Evolutionary conservation across 768 basidiomycete species (phyloP).

Genomic region (Lactarius sanguifluus): DNA sequence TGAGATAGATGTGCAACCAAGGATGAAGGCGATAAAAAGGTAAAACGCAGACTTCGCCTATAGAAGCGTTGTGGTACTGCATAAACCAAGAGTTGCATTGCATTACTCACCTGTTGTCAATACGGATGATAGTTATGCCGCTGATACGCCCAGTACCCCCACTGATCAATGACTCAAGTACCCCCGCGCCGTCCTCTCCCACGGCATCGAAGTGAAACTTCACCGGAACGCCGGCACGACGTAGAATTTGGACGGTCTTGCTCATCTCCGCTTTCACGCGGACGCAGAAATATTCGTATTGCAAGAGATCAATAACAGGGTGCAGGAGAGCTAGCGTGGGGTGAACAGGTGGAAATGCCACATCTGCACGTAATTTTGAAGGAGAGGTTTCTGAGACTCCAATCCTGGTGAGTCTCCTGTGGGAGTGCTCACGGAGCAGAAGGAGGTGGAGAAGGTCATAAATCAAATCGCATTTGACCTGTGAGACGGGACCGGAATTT

Average conservation of each 20-base stretch:
- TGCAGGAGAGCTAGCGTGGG: slow-evolving; percentile 57
- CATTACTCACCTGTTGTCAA: slow-evolving; percentile 58
- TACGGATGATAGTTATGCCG: slow-evolving; percentile 71
- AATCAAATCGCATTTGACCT: slow-evolving; percentile 61
- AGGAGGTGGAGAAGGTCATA: slow-evolving; percentile 63
- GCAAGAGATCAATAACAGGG: slow-evolving; percentile 74
- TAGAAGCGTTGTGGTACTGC: background rate
- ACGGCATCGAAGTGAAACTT: slow-evolving; percentile 60
- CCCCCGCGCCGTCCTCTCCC: slow-evolving; percentile 62
- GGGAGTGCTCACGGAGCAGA: slow-evolving; percentile 58
- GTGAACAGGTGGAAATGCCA: slow-evolving; percentile 25
- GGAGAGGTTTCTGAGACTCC: slow-evolving; percentile 32
- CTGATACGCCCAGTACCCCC: slow-evolving; percentile 48
- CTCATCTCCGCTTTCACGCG: slow-evolving; percentile 59
- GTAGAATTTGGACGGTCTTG: slow-evolving; percentile 50
- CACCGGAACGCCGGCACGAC: slow-evolving; percentile 53
- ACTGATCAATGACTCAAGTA: slow-evolving; percentile 52
- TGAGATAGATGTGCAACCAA: slow-evolving; percentile 79
- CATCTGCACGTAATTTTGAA: slow-evolving; percentile 16
- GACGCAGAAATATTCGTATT: slow-evolving; percentile 74
- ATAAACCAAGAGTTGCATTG: background rate
- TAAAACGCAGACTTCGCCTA: slow-evolving; percentile 75
- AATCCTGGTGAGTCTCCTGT: slow-evolving; percentile 46
- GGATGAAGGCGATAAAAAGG: slow-evolving; percentile 71
- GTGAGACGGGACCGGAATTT: slow-evolving; percentile 15